Base-by-base conservation (phyloP, 2,329 filamentous ascomycete species). In the Myriosclerotinia scirpicola region DNA sequence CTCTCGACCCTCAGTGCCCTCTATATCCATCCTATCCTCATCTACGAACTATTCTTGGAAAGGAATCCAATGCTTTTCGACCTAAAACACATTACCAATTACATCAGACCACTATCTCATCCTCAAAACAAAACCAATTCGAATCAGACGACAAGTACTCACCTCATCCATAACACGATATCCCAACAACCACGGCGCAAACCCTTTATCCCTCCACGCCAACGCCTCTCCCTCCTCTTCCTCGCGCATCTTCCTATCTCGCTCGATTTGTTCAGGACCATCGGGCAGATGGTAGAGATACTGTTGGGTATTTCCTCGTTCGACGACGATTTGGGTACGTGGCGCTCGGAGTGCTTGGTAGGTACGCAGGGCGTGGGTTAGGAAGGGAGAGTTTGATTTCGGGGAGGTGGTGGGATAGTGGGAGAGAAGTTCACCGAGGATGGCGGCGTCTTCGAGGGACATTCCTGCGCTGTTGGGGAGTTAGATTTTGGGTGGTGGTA, bases 281-380 rank as follows among this genome's bases (percentile, higher is more conserved):
- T 86, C 77, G 9, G 73, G 72, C 77, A 86, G 78, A 68, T 86
- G 84, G 63, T 84, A 85, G 72, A 89, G 78, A 71, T 83, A 81
- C 71, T 88, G 86, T 69, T 89, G 85, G 15, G 81, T 74, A n/a
- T 85, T 87, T 0, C 87, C 86, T 2, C 86, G 76, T 14, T 82
- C 77, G 0, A 89, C 87, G 0, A 90, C 82, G 69, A 80, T 83
- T 55, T 87, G 83, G 0, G 87, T 89, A 5, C 87, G 79, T 55
- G 81, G 77, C 36, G 85, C 82, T 1, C 87, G 80, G 66, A 85
- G 86, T 7, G 79, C 77, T 73, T 90, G 84, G 69, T 89, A 90
- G 0, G 84, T 78, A 0, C 76, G 67, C 20, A 82, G 73, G 17
- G 76, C 74, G 34, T 77, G 70, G 40, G 76, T 78, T 54, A 78